Conservation (phyloP, 257 asterid genomes). For the Linaria vulgaris region DNA sequence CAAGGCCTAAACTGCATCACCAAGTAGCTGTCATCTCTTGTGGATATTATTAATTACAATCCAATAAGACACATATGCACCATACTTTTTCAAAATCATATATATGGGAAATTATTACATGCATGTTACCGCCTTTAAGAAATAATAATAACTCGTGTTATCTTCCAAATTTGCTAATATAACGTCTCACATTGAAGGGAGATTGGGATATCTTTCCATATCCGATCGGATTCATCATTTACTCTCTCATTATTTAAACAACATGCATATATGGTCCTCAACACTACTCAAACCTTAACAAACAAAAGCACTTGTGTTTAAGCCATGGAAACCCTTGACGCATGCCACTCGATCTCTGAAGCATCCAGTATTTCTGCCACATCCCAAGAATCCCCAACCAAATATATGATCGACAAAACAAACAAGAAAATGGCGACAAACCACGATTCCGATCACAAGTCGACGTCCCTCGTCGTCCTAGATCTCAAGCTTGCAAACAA, state of each 20-base stretch:
- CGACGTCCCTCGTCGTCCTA: conserved; percentile 24
- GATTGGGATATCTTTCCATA: conserved; percentile 44
- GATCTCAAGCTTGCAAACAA: conserved; percentile 40
- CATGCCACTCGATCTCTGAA: conserved; percentile 41
- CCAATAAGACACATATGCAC: conserved; percentile 33
- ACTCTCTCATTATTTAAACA: conserved; percentile 27
- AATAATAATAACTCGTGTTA: conserved; percentile 14
- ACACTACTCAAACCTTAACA: not conserved
- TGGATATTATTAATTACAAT: conserved; percentile 26
- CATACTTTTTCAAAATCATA: conserved; percentile 8
- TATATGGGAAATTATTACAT: conserved; percentile 23
- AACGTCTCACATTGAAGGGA: conserved; percentile 36
- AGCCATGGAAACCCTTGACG: conserved; percentile 35
- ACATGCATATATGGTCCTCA: not conserved
- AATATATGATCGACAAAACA: not conserved
- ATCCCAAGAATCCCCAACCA: conserved; percentile 34
- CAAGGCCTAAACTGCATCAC: conserved; percentile 19
- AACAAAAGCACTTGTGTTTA: not conserved
- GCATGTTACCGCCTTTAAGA: conserved; percentile 30
- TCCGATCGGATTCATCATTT: conserved; percentile 36
- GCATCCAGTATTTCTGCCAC: conserved; percentile 50
- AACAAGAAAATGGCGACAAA: conserved; percentile 20
- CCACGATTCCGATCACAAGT: conserved; percentile 13
- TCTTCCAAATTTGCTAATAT: conserved; percentile 34
- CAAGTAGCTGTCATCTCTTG: conserved; percentile 23